Conservation (phyloP, 2,329 filamentous ascomycete genomes). For the Clonostachys rosea region DNA sequence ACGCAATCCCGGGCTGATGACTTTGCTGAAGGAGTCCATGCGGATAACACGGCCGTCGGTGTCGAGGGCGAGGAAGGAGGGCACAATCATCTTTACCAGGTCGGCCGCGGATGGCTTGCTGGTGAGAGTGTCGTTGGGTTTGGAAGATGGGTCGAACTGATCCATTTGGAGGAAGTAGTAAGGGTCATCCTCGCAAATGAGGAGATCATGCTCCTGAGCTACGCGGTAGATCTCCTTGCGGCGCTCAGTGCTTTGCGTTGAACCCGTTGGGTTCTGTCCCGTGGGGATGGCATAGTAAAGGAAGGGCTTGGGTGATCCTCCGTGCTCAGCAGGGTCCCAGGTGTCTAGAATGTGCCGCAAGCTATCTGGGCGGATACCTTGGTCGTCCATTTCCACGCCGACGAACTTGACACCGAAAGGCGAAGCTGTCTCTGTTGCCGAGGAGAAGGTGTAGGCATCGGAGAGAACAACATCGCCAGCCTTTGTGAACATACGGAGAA, state of each 20-base stretch:
- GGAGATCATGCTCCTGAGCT: slow-evolving; percentile 78
- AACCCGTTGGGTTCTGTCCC: slow-evolving; percentile 71
- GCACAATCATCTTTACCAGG: slow-evolving; percentile 53
- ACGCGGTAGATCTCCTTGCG: slow-evolving; percentile 75
- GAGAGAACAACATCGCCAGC: slow-evolving; percentile 64
- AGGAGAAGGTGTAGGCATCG: slow-evolving; percentile 46
- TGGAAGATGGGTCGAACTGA: no score
- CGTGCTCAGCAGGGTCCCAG: slow-evolving; percentile 48
- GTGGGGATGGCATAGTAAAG: slow-evolving; percentile 69
- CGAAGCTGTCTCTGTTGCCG: slow-evolving; percentile 57
- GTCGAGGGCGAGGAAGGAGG: slow-evolving; percentile 70
- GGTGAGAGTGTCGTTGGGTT: not conserved
- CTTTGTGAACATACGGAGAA: slow-evolving; percentile 54
- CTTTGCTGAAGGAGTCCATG: slow-evolving; percentile 84
- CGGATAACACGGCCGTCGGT: slow-evolving; percentile 76
- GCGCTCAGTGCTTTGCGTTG: slow-evolving; percentile 61
- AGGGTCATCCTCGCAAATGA: slow-evolving; percentile 91
- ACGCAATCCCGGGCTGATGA: slow-evolving; percentile 71
- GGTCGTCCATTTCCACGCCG: slow-evolving; percentile 59
- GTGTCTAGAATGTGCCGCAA: slow-evolving; percentile 58
- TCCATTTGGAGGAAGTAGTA: slow-evolving; percentile 80
- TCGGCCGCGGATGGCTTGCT: slow-evolving; percentile 40
- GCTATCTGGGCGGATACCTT: slow-evolving; percentile 37
- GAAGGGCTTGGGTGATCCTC: slow-evolving; percentile 57
- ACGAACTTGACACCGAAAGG: slow-evolving; percentile 58